A percentile compares a stretch with the other conserved stretches of the same genome.
phyloP scores from a whole-genome alignment of 345 rosid species.

The Isatis tinctoria region DNA sequence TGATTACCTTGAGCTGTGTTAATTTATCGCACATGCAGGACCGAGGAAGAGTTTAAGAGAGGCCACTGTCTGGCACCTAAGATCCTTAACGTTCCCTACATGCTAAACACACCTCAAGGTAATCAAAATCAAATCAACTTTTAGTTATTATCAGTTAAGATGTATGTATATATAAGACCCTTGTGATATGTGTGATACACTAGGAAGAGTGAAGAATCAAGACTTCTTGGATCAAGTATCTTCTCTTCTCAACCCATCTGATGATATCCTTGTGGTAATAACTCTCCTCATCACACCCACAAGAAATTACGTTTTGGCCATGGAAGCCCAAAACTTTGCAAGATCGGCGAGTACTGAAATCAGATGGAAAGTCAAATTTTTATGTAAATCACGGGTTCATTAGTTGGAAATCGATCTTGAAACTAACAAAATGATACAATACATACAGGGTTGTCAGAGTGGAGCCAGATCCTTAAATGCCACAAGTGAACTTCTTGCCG shows the following conservation, averaged over 20 bases:
- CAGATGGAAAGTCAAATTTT: background rate
- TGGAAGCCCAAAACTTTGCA: background rate
- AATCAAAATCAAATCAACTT: background rate
- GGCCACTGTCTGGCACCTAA: conserved; percentile 58
- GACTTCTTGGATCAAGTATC: conserved; percentile 31
- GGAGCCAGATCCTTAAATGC: conserved; percentile 82
- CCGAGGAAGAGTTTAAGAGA: conserved; percentile 62
- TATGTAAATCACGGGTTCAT: background rate
- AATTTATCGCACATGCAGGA: conserved; percentile 39
- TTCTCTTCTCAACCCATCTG: conserved; percentile 19
- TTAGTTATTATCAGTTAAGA: background rate
- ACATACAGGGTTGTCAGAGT: conserved; percentile 79
- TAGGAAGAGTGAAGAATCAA: conserved; percentile 37
- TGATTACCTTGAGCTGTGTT: too few species aligned
- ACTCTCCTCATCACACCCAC: background rate
- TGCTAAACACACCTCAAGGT: conserved; percentile 77
- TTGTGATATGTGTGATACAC: conserved; percentile 10
- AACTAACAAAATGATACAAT: background rate
- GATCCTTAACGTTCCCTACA: conserved; percentile 69
- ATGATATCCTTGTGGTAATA: conserved; percentile 33
- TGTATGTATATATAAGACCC: background rate
- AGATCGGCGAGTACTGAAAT: background rate
- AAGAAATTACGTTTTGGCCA: background rate
- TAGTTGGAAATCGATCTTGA: background rate
- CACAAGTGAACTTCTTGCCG: conserved; percentile 51